Conservation (phyloP, 225 moss, liverwort and hornwort species). For the Antitrichia curtipendula region DNA sequence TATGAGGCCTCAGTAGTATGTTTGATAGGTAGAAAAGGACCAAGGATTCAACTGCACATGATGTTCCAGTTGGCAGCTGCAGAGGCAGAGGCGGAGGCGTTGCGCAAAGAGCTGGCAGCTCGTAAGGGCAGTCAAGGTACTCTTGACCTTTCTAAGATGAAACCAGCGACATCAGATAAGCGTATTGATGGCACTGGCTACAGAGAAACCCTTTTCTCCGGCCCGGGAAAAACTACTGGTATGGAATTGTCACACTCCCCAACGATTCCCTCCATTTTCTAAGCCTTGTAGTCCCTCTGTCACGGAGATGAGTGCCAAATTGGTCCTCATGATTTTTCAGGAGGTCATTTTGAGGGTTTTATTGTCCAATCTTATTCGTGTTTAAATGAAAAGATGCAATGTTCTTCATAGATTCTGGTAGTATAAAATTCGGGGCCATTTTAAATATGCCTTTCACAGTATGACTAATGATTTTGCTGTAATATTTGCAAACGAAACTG, state of each 20-base stretch:
- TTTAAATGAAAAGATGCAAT: not conserved
- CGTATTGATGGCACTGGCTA: slow-evolving; percentile 98
- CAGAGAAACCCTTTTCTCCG: slow-evolving; percentile 84
- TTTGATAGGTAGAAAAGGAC: not conserved
- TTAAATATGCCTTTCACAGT: not conserved
- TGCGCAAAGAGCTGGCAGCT: slow-evolving; percentile 71
- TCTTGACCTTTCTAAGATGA: slow-evolving; percentile 64
- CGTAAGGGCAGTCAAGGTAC: slow-evolving; percentile 36
- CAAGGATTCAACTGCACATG: slow-evolving; percentile 45
- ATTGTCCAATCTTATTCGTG: not conserved
- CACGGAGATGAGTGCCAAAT: not conserved
- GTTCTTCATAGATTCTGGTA: not conserved
- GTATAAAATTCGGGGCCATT: no score
- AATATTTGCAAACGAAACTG: not conserved
- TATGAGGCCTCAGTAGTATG: not conserved
- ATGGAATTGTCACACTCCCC: not conserved
- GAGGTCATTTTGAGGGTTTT: not conserved
- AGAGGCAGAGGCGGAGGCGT: slow-evolving; percentile 89
- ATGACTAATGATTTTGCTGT: not conserved
- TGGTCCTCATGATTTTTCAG: not conserved
- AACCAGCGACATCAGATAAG: slow-evolving; percentile 69
- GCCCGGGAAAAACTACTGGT: slow-evolving; percentile 52
- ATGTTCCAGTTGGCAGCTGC: slow-evolving; percentile 99
- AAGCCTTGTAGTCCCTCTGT: not conserved
- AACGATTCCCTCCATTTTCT: not conserved